Evolutionary conservation across 2,329 filamentous ascomycete genomes (phyloP).

Genomic region (Neonectria hederae): DNA sequence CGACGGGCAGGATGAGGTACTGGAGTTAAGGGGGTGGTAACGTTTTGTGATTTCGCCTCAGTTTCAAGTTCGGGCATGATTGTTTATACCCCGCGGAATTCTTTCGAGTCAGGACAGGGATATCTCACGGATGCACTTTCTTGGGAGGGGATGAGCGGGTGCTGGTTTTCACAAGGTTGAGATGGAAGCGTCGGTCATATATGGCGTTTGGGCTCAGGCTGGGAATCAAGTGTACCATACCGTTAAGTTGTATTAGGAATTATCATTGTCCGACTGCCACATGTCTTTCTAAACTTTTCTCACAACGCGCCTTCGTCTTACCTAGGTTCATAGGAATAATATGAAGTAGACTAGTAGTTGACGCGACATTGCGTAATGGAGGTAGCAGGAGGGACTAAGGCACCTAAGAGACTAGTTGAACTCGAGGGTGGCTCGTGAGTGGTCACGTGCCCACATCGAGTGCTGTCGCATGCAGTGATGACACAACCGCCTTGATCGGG

Average conservation of each 20-base stretch:
- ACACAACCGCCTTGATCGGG: conserved; percentile 42
- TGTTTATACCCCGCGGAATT: conserved; percentile 47
- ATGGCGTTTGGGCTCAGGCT: conserved; percentile 32
- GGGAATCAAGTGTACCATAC: conserved; percentile 23
- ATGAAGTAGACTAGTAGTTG: background rate
- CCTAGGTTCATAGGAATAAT: background rate
- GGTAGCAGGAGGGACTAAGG: too few relatives aligned
- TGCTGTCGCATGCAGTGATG: conserved; percentile 39
- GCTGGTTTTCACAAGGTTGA: conserved; percentile 28
- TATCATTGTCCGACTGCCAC: background rate
- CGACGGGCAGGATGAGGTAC: conserved; percentile 19
- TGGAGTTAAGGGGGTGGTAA: conserved; percentile 34
- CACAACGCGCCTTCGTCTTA: background rate
- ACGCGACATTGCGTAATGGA: background rate
- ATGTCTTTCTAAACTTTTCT: background rate
- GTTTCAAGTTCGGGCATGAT: conserved; percentile 36
- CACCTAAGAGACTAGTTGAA: background rate
- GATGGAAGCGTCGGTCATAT: conserved; percentile 20
- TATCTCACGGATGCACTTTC: conserved; percentile 26
- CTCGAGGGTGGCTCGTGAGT: conserved; percentile 11
- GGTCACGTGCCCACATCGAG: conserved; percentile 44
- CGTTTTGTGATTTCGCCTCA: conserved; percentile 22
- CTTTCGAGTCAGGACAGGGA: conserved; percentile 36
- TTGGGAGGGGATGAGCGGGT: conserved; percentile 1
- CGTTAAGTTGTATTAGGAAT: conserved; percentile 15